These are phyloP conservation scores for Cyphellophora attinorum DNA, from an alignment of 2,329 filamentous ascomycete species.

Conservation along the genomic window DNA sequence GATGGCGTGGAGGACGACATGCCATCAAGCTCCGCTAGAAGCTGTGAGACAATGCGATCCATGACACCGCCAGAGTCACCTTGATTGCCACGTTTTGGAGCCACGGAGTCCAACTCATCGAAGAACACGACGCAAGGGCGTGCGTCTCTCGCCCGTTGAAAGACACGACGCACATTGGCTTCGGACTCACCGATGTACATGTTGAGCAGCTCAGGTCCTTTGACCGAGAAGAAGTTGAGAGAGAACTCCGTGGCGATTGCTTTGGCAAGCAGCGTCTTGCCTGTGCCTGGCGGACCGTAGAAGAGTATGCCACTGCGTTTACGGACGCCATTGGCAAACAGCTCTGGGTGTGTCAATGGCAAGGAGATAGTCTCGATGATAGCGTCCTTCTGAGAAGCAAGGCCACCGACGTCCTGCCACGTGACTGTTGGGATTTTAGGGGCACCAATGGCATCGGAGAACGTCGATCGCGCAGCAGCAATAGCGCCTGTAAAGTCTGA, in stretches of 20 bases:
- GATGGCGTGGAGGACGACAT: constrained; percentile 68
- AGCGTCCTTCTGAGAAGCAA: constrained; percentile 92
- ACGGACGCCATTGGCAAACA: constrained; percentile 97
- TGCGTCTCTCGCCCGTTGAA: constrained; percentile 77
- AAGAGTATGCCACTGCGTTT: constrained; percentile 90
- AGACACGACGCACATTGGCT: constrained; percentile 81
- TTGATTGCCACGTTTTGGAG: constrained; percentile 92
- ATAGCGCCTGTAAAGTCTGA: constrained; percentile 87
- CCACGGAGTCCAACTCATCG: constrained; percentile 85
- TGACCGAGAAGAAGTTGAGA: constrained; percentile 89
- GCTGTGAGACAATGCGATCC: constrained; percentile 92
- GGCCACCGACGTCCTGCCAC: constrained; percentile 91
- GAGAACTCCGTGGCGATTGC: constrained; percentile 90
- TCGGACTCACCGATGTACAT: constrained; percentile 96
- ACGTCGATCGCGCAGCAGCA: constrained; percentile 92
- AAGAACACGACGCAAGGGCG: constrained; percentile 88
- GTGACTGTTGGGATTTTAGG: constrained; percentile 96
- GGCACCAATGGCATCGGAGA: constrained; percentile 91
- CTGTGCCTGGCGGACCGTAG: constrained; percentile 83
- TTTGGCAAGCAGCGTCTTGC: constrained; percentile 86
- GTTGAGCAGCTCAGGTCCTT: constrained; percentile 82
- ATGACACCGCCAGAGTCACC: constrained; percentile 96
- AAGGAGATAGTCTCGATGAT: constrained; percentile 94
- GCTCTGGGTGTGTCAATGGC: constrained; percentile 78
- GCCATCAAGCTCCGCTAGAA: constrained; percentile 89